Percentiles rank a stretch among this genome's conserved stretches.
phyloP scores from a whole-genome alignment of 2,329 filamentous ascomycete species.

The Fusarium caatingaense region DNA sequence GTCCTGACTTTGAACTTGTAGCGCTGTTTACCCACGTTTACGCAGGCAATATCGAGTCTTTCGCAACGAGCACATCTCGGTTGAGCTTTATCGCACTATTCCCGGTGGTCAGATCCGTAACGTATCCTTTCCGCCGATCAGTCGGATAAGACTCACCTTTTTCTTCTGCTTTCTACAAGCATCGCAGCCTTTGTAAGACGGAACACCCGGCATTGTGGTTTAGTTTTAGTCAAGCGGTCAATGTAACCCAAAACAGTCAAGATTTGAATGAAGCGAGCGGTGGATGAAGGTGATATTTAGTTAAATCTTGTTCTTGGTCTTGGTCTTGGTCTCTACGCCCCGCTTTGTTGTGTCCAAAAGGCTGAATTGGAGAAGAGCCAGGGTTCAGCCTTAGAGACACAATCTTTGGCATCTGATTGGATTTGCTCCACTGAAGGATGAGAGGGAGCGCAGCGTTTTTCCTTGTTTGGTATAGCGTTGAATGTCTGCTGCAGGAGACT shows the following conservation, averaged over 20 bases:
- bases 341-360: slow-evolving; percentile 5
- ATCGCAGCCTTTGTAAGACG: slow-evolving; percentile 62
- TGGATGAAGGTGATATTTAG: slow-evolving; percentile 16
- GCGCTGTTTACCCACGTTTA: slow-evolving; percentile 59
- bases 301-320: not conserved
- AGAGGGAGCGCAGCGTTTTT: slow-evolving; percentile 23
- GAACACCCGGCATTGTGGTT: slow-evolving; percentile 62
- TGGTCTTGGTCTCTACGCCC: slow-evolving; percentile 2
- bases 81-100: slow-evolving; percentile 59
- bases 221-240: slow-evolving; percentile 23
- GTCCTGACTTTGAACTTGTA: slow-evolving; percentile 61
- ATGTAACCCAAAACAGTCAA: slow-evolving; percentile 39
- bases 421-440: slow-evolving; percentile 4
- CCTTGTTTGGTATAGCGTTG: slow-evolving; percentile 25
- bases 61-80: slow-evolving; percentile 59
- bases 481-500: not conserved
- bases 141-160: slow-evolving; percentile 54
- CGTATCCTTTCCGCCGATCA: not conserved
- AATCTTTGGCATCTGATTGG: slow-evolving; percentile 8
- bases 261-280: not conserved
- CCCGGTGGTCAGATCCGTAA: not conserved
- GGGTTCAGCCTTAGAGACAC: slow-evolving; percentile 11
- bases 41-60: slow-evolving; percentile 57
- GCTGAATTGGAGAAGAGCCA: slow-evolving; percentile 7
- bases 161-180: slow-evolving; percentile 65